Base-by-base conservation (phyloP, 768 basidiomycete genomes). In the Paxillus ammoniavirescens region DNA sequence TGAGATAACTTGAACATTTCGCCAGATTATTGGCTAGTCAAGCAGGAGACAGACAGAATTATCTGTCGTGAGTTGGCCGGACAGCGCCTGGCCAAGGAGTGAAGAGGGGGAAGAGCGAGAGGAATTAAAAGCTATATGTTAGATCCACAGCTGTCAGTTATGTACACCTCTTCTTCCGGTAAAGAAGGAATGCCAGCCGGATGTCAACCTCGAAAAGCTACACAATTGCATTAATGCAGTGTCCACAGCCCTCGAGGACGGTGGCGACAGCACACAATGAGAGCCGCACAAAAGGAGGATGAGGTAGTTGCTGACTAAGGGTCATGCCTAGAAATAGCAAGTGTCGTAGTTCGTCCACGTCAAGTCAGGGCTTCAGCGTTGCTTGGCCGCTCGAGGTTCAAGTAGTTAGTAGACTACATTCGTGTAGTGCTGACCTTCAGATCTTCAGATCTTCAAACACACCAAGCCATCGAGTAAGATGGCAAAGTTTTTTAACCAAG, bases 1-100 rank as follows among this genome's bases (percentile, higher is more conserved):
- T 82, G 73, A 38, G 81, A 80, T 15, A 82, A 55, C 55, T 75
- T 77, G 73, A 81, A 72, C 65, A 67, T 67, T 49, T 3, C 30
- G 13, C 10, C 42, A 28, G 17, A 47, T 47, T 47, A 43, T 40
- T 40, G 38, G n/a, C 38, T 40, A 13, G n/a, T 40, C 38, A 40
- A 40, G 30, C 14, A 12, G 37, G n/a, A n/a, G 28, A 26, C 7
- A 9, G 41, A 15, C 38, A 40, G 28, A 50, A 28, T 36, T 42
- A 18, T 15, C 17, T 35, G n/a, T 35, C 28, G 17, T n/a, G 44
- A 33, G 23, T 17, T 35, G 50, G 28, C 49, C 17, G 18, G 3
- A 23, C 38, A 30, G 15, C 10, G 8, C 28, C 43, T 38, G 30
- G 49, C 45, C 45, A 60, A 48, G 21, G 4, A 30, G 37, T 38